Base-by-base conservation (phyloP, 2,329 filamentous ascomycete species). In the Lachnellula hyalina region DNA sequence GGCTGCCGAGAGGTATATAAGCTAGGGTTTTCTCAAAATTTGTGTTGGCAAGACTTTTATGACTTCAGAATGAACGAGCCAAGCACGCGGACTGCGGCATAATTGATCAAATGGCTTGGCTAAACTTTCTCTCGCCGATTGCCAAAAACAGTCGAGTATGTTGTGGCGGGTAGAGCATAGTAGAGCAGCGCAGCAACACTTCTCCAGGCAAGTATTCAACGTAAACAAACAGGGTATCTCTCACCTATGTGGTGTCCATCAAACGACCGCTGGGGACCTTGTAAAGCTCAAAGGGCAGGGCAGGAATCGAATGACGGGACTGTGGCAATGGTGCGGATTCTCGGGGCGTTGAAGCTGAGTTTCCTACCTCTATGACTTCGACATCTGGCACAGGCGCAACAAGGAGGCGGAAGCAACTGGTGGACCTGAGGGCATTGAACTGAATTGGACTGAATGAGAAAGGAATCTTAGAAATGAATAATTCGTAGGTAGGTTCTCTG, bases 1-100 rank as follows among this genome's bases (percentile, higher is more conserved):
- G 49, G 40, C 54, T 52, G 49, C 9, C 28, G 19, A 51, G 19
- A 54, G 36, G 47, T 23, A 61, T 61, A 64, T 67, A 58, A 66
- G 63, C 61, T 49, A 49, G 56, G 53, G 36, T 21, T 35, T 46
- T 52, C 44, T 49, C 53, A 23, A 40, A 35, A 44, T 49, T 51
- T 48, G 41, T 23, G 47, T 47, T 32, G 47, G 51, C 49, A 45
- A 56, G 38, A 44, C 36, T 52, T 49, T 53, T 49, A 28, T 21
- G 35, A 47, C 41, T 51, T 50, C 41, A 47, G 41, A 40, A 41
- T 23, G 41, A 40, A 41, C 19, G 34, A 53, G 57, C 57, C 59
- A 60, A 61, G 56, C 32, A 41, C 38, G 36, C 49, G 25, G 32
- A 48, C 48, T 40, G 52, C 28, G 54, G 49, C 54, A 59, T 51